Evolutionary conservation across 1,284 basidiomycete genomes (phyloP).

Genomic region (Kwoniella shivajii): DNA sequence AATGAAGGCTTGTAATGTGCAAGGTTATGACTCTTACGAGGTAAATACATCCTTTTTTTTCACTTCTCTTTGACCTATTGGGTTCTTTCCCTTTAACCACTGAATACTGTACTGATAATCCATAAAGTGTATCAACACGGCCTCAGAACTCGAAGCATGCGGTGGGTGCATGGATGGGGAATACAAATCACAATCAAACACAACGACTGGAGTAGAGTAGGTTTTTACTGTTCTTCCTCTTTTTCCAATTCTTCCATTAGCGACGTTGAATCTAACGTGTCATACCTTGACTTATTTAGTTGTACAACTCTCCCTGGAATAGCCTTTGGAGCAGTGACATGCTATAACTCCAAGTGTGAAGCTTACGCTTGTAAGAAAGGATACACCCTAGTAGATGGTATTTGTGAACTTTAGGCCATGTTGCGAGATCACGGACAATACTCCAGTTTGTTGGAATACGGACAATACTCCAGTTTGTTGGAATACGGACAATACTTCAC

Average conservation of each 20-base stretch:
- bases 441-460: too few species aligned
- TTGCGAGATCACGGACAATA: too few species aligned
- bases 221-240: not conserved
- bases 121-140: constrained; percentile 3
- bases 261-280: not conserved
- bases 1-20: constrained; percentile 11
- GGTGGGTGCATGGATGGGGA: constrained; percentile 6
- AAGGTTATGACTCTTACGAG: constrained; percentile 9
- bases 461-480: too few species aligned
- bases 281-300: constrained; percentile 1
- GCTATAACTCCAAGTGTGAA: constrained; percentile 3
- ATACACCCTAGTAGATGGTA: not conserved
- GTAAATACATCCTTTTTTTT: too few species aligned
- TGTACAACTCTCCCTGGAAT: constrained; percentile 5
- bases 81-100: too few species aligned
- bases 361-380: constrained; percentile 9
- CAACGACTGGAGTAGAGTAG: constrained; percentile 1
- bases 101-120: not conserved
- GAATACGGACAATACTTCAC: too few species aligned
- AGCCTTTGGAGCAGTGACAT: constrained; percentile 3
- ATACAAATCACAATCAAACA: not conserved
- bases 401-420: not conserved
- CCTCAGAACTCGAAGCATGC: constrained; percentile 9
- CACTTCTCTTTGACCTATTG: too few species aligned
- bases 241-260: not conserved